Evolutionary conservation across 805 yeast genomes (phyloP).

Genomic region (Hanseniaspora jakobsenii): DNA sequence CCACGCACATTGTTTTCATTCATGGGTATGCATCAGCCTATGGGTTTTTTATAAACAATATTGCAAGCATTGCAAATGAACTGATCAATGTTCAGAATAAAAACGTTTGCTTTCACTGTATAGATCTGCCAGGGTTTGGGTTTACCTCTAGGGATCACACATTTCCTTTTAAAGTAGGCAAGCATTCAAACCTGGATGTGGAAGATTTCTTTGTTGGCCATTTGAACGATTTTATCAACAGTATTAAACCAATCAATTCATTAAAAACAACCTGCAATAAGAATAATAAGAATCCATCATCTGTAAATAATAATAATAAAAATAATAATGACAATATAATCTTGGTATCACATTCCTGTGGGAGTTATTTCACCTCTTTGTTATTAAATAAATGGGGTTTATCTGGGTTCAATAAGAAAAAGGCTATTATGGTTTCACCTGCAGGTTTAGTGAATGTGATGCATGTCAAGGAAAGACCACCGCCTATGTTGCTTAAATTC

Average conservation of each 20-base stretch:
- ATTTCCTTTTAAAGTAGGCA: constrained; percentile 34
- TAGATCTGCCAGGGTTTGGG: constrained; percentile 86
- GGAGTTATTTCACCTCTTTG: constrained; percentile 67
- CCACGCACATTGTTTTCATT: constrained; percentile 52
- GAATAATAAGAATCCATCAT: too few species aligned
- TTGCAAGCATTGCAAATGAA: constrained; percentile 36
- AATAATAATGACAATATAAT: constrained; percentile 36
- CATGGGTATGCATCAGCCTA: constrained; percentile 96
- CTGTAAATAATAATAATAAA: too few species aligned
- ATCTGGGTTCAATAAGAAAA: too few species aligned
- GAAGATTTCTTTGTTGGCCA: neutral
- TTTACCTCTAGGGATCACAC: constrained; percentile 62
- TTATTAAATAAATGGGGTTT: constrained; percentile 39
- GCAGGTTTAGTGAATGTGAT: constrained; percentile 63
- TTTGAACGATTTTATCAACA: neutral
- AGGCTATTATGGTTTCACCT: constrained; percentile 69
- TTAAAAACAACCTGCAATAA: too few species aligned
- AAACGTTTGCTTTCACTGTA: constrained; percentile 67
- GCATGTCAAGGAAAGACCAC: constrained; percentile 32
- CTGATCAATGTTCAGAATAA: constrained; percentile 29
- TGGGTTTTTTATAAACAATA: constrained; percentile 70
- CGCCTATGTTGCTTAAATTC: constrained; percentile 67
- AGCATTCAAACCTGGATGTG: constrained; percentile 17
- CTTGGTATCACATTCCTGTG: constrained; percentile 83
- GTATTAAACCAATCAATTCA: too few species aligned